Conservation (phyloP, 805 yeast species). For the Kodamaea laetipori region DNA sequence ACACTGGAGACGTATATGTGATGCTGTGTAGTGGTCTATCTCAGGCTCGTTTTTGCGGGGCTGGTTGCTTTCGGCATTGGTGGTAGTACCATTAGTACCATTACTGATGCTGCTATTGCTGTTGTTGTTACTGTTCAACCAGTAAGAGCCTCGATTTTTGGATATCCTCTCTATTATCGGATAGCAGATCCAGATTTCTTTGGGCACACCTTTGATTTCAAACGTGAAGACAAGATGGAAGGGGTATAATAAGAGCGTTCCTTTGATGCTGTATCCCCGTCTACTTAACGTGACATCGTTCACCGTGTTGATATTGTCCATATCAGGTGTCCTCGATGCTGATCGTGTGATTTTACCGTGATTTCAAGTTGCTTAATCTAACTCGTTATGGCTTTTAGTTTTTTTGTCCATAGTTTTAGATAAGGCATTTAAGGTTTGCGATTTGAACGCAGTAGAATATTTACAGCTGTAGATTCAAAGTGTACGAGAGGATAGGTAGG, state of each 20-base stretch:
- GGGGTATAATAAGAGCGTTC: conserved; percentile 39
- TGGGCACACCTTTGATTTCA: conserved; percentile 22
- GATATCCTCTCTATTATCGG: conserved; percentile 73
- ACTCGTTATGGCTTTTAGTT: not conserved
- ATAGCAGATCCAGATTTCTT: conserved; percentile 90
- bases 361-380: not conserved
- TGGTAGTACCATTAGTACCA: conserved; percentile 13
- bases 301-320: conserved; percentile 30
- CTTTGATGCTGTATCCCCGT: conserved; percentile 39
- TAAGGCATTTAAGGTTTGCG: not conserved
- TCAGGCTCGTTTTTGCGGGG: conserved; percentile 13
- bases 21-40: conserved; percentile 42
- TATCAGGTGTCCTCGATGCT: conserved; percentile 2
- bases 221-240: conserved; percentile 44
- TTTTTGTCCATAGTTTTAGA: conserved; percentile 5
- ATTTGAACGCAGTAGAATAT: too few relatives aligned
- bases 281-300: conserved; percentile 40
- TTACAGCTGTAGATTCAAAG: too few relatives aligned
- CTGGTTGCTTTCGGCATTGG: conserved; percentile 7
- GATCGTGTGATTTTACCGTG: conserved; percentile 1
- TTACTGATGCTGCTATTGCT: conserved; percentile 16
- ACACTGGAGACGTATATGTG: conserved; percentile 71
- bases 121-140: conserved; percentile 20
- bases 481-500: too few relatives aligned
- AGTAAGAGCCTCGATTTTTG: conserved; percentile 56